Conservation (phyloP, 2,329 filamentous ascomycete species). For the Colletotrichum somersetense region DNA sequence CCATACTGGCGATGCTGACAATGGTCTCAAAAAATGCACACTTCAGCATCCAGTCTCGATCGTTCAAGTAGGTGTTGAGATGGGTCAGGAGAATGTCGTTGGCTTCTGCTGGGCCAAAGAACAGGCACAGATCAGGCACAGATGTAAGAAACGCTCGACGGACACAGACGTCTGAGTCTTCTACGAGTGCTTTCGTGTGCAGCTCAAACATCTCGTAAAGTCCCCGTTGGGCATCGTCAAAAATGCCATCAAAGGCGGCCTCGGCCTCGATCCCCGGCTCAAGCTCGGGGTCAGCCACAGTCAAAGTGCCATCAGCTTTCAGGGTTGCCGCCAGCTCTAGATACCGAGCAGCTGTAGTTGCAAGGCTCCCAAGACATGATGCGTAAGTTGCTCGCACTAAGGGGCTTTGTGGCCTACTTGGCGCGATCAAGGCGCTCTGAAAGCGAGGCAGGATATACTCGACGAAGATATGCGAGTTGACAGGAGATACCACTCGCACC, state of each 20-base stretch:
- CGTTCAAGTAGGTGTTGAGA: conserved; percentile 96
- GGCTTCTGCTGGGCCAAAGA: conserved; percentile 91
- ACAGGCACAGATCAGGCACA: conserved; percentile 91
- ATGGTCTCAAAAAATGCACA: conserved; percentile 97
- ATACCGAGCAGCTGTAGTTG: conserved; percentile 86
- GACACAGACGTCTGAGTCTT: conserved; percentile 87
- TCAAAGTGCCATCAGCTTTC: conserved; percentile 84
- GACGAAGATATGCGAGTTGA: conserved; percentile 77
- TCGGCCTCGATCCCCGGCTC: conserved; percentile 78
- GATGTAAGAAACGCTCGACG: conserved; percentile 92
- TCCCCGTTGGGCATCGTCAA: conserved; percentile 87
- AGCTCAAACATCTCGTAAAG: conserved; percentile 86
- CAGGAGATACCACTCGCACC: conserved; percentile 86
- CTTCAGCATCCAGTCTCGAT: conserved; percentile 95
- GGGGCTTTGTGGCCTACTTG: conserved; percentile 68
- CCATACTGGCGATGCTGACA: conserved; percentile 90
- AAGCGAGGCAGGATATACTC: conserved; percentile 77
- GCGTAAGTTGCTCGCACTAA: conserved; percentile 92
- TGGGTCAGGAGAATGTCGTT: conserved; percentile 98
- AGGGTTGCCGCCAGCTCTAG: conserved; percentile 92
- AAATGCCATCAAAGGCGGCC: conserved; percentile 83
- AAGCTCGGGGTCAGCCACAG: conserved; percentile 81
- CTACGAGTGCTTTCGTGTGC: conserved; percentile 90
- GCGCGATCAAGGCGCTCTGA: conserved; percentile 65
- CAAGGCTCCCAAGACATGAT: conserved; percentile 89